Evolutionary conservation across 768 basidiomycete genomes (phyloP), one percentile per base, ranked within the genome.

Genomic region (Amanita brunnescens): DNA sequence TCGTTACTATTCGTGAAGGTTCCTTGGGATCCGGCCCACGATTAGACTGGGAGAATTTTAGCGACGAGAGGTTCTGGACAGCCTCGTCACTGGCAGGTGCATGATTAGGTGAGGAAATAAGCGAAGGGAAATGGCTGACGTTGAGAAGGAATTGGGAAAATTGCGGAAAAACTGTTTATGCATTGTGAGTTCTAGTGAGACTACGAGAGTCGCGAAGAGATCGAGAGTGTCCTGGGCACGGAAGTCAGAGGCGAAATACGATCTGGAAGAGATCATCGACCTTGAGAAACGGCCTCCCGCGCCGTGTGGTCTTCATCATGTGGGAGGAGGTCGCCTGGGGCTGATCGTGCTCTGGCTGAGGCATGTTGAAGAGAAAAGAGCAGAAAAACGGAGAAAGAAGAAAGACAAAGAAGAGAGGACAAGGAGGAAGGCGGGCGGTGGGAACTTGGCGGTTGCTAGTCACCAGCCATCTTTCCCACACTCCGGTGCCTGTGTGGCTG

Each of bases 31-130:
- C 96, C 63, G 94, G 89, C 59, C 92, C 88, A 64, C 96, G 91
- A 73, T 93, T 95, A 49, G 96, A 98, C 73, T 99, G 96, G 26
- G 96, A 95, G 67, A 99, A 99, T 67, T 97, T 98, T 63, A 99
- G 83, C 2, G 90, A 90, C 32, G 92, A 87, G 29, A 99, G 72
- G 66, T 98, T 98, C 62, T 80, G 79, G 14, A 89, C 90, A 5
- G 96, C 95, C 66, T 97, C 93, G 66, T 99, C 94, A 48, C 94
- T 97, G 51, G n/a, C 39, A 51, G 59, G 53, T 37, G 26, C 18
- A 47, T 16, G 52, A 40, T 46, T 8, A 47, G 45, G 23, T n/a
- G 34, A 24, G 37, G 40, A 50, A 45, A 54, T 52, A 45, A 45
- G 52, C 39, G 48, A 53, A 43, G 35, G 26, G 47, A 48, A 32